Base-by-base conservation (phyloP, 257 asterid species). In the Misopates orontium region DNA sequence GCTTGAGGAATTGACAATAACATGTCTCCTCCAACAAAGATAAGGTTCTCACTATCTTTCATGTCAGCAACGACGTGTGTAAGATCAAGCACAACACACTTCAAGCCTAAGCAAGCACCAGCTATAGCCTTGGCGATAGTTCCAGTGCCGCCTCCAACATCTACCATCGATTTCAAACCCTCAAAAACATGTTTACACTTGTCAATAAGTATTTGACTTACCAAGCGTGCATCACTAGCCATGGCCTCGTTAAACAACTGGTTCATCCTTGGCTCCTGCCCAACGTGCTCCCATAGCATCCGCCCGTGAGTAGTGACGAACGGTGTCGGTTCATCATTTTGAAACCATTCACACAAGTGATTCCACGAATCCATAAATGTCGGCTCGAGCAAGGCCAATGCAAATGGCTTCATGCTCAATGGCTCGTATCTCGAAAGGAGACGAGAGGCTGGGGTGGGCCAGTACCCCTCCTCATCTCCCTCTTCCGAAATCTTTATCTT, bases 61-160 rank as follows among this genome's bases (percentile, higher is more conserved):
- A 64, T 10, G n/a, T 67, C 71, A 10, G 56, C 59, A 53, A 73
- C 20, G 0, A 62, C 68, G 49, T 71, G 67, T 1, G 68, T 63
- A 1, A 67, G 55, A 9, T 73, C 70, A 0, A 73, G 67, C 0
- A 67, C 73, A 8, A 4, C 12, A 49, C 77, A 66, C 0, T 73
- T 72, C 22, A 41, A 22, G 5, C 28, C 24, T 8, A 53, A 75
- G 18, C 62, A 77, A 17, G n/a, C 65, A 23, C 60, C 53, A 6
- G 60, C 42, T 44, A 74, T 52, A 7, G 18, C 57, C 60, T 64
- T 71, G 32, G 73, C 70, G 18, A 63, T 23, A 0, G 28, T 57
- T 21, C 74, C 79, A 0, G 66, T 70, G 41, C 84, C 84, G 5
- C 79, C 74, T 14, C 71, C 85, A 4, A 80, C 73, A 24, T 78